These are phyloP conservation scores for Cichorium intybus DNA, from an alignment of 140 eudicot species.

Conservation along the genomic window DNA sequence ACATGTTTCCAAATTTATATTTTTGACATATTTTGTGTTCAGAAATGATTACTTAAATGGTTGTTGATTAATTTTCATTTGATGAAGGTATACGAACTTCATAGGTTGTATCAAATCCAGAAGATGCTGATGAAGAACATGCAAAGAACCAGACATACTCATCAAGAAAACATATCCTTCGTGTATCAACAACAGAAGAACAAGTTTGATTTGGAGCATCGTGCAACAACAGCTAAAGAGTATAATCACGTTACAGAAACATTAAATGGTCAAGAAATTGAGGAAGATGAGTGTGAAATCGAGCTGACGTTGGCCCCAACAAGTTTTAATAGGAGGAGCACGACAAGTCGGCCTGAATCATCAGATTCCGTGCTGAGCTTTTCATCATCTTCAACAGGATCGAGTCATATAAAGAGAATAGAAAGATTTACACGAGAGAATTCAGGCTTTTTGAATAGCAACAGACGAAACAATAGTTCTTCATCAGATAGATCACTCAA, in stretches of 20 bases:
- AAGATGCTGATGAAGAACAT: conserved; percentile 75
- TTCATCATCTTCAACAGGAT: conserved; percentile 79
- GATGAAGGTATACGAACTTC: conserved; percentile 71
- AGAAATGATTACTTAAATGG: not conserved
- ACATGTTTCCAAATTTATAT: not conserved
- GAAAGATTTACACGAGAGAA: conserved; percentile 29
- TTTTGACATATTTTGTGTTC: not conserved
- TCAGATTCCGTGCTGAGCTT: conserved; percentile 63
- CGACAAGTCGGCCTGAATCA: conserved; percentile 29
- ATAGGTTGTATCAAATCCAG: conserved; percentile 76
- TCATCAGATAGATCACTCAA: conserved; percentile 52
- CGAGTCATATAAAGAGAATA: conserved; percentile 42
- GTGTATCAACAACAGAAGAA: conserved; percentile 19
- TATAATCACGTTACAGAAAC: conserved; percentile 19
- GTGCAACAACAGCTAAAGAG: conserved; percentile 27
- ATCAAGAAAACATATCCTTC: conserved; percentile 27
- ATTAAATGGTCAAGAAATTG: conserved; percentile 26
- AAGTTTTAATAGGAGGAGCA: conserved; percentile 42
- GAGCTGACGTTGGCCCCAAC: conserved; percentile 91
- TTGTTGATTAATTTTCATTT: not conserved
- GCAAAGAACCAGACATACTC: conserved; percentile 23
- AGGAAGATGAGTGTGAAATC: conserved; percentile 54
- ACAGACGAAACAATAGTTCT: conserved; percentile 37
- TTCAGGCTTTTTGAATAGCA: conserved; percentile 33
- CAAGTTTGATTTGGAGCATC: conserved; percentile 39